Evolutionary conservation across 805 yeast species (phyloP).

Genomic region (Scheffersomyces lignosus): DNA sequence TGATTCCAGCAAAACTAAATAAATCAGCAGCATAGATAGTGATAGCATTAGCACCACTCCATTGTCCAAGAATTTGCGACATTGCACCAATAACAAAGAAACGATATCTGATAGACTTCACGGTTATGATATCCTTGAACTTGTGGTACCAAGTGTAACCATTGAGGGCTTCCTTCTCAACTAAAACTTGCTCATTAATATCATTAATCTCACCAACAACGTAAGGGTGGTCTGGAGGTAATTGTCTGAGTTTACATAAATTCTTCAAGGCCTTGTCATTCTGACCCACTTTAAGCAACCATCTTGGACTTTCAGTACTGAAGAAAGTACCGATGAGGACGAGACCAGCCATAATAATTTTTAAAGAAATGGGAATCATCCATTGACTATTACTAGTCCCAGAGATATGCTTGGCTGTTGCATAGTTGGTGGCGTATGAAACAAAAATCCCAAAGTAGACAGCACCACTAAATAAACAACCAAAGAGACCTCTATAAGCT

Average conservation of each 20-base stretch:
- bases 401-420: slow-evolving; percentile 41
- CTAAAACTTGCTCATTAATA: slow-evolving; percentile 46
- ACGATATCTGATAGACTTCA: slow-evolving; percentile 46
- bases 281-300: slow-evolving; percentile 46
- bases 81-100: slow-evolving; percentile 40
- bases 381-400: slow-evolving; percentile 42
- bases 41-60: slow-evolving; percentile 60
- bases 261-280: slow-evolving; percentile 40
- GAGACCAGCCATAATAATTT: slow-evolving; percentile 49
- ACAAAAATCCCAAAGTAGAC: slow-evolving; percentile 56
- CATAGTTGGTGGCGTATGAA: slow-evolving; percentile 26
- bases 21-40: slow-evolving; percentile 59
- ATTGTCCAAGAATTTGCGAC: slow-evolving; percentile 53
- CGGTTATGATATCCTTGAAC: slow-evolving; percentile 33
- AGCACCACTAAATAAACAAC: slow-evolving; percentile 56
- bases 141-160: slow-evolving; percentile 14
- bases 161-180: slow-evolving; percentile 28
- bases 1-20: slow-evolving; percentile 47
- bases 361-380: slow-evolving; percentile 52
- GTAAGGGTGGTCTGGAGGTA: slow-evolving; percentile 49
- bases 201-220: slow-evolving; percentile 51
- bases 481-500: slow-evolving; percentile 51
- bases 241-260: slow-evolving; percentile 44
- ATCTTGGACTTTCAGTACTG: slow-evolving; percentile 52
- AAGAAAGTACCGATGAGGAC: slow-evolving; percentile 44